Percentiles rank a stretch among this genome's conserved stretches.
phyloP scores from a whole-genome alignment of 2,329 filamentous ascomycete genomes.

The Aspergillus fumigatus region DNA sequence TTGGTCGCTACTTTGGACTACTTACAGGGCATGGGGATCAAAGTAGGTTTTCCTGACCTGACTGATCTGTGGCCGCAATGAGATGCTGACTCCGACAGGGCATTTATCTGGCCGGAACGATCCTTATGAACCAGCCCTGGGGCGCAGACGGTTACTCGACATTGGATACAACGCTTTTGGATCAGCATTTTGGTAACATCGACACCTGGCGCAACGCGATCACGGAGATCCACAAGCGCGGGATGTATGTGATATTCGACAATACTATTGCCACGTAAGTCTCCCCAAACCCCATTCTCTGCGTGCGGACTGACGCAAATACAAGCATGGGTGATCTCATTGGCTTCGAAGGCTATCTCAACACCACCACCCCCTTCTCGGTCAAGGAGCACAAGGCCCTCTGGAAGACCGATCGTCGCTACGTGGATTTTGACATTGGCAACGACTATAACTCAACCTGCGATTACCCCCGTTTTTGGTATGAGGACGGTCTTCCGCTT shows the following conservation, averaged over 20 bases:
- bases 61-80: background rate
- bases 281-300: too few relatives aligned
- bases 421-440: slow-evolving; percentile 53
- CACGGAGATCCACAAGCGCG: slow-evolving; percentile 53
- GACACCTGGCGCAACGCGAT: slow-evolving; percentile 54
- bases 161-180: slow-evolving; percentile 58
- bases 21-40: slow-evolving; percentile 59
- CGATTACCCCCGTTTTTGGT: slow-evolving; percentile 58
- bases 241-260: slow-evolving; percentile 62
- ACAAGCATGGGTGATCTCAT: slow-evolving; percentile 53
- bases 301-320: background rate
- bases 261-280: slow-evolving; percentile 59
- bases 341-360: slow-evolving; percentile 56
- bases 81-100: slow-evolving; percentile 33
- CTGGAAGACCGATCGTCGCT: slow-evolving; percentile 52
- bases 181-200: slow-evolving; percentile 58
- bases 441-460: slow-evolving; percentile 52
- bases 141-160: slow-evolving; percentile 56
- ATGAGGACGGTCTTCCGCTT: slow-evolving; percentile 51
- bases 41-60: slow-evolving; percentile 31
- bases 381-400: slow-evolving; percentile 52
- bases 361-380: slow-evolving; percentile 52
- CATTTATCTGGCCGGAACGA: slow-evolving; percentile 57
- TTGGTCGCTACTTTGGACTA: slow-evolving; percentile 59
- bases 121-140: slow-evolving; percentile 62